Conservation (phyloP, 257 asterid genomes). For the Solanum piurae region DNA sequence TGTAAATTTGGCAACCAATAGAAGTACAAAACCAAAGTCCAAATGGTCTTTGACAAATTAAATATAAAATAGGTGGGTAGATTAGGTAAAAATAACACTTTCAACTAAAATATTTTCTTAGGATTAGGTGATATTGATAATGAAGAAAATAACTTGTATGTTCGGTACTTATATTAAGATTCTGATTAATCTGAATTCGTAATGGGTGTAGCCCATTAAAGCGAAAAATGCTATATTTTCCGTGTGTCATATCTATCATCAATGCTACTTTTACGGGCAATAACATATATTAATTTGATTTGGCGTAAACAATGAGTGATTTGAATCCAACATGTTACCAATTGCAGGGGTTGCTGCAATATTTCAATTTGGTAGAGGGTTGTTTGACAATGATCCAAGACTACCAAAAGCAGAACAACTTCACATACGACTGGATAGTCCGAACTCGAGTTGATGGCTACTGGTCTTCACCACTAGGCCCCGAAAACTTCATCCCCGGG, state of each 20-base stretch:
- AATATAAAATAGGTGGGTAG: background rate
- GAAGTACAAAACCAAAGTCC: background rate
- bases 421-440: conserved; percentile 85
- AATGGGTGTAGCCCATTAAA: background rate
- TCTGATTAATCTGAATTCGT: rapidly evolving
- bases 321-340: background rate
- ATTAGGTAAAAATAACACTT: background rate
- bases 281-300: background rate
- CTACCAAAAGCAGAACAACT: conserved; percentile 56
- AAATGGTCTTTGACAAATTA: background rate
- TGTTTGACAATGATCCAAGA: conserved; percentile 60
- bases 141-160: background rate
- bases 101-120: background rate
- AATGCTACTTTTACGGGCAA: no score
- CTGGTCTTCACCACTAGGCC: conserved; percentile 58
- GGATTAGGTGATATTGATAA: background rate
- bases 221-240: background rate
- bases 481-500: conserved; percentile 59
- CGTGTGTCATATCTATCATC: no score
- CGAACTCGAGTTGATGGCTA: conserved; percentile 85
- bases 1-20: background rate
- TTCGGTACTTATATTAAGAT: background rate
- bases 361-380: conserved; percentile 79
- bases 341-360: conserved; percentile 76
- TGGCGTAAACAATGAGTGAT: background rate